These are phyloP conservation scores for Alternaria dauci DNA, from an alignment of 2,329 filamentous ascomycete genomes.

Conservation along the genomic window DNA sequence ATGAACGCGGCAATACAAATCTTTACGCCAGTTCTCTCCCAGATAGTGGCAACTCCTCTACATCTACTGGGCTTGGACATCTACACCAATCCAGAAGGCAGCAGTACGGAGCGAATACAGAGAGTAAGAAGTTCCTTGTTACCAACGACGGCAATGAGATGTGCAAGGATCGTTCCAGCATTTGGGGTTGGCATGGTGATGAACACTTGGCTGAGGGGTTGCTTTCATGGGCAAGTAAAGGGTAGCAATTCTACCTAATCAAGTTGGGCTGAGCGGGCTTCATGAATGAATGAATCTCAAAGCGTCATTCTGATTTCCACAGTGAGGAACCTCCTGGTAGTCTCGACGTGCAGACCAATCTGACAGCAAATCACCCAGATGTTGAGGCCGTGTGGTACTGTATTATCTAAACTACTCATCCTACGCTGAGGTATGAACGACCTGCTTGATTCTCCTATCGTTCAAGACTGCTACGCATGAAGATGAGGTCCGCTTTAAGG, in stretches of 20 bases:
- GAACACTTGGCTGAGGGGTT: slow-evolving; percentile 33
- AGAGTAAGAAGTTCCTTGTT: slow-evolving; percentile 27
- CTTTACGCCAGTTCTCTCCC: slow-evolving; percentile 39
- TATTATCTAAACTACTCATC: background rate
- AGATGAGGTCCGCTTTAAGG: background rate
- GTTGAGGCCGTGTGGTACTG: background rate
- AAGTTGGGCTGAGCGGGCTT: background rate
- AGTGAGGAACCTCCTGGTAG: background rate
- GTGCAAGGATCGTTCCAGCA: slow-evolving; percentile 40
- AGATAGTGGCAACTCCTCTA: slow-evolving; percentile 38
- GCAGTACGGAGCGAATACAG: slow-evolving; percentile 9
- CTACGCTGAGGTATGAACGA: background rate
- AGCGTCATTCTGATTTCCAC: background rate
- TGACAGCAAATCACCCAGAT: background rate
- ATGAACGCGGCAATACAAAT: slow-evolving; percentile 37
- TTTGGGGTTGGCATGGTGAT: slow-evolving; percentile 39
- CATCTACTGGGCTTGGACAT: slow-evolving; percentile 40
- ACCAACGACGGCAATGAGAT: slow-evolving; percentile 36
- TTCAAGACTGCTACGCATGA: background rate
- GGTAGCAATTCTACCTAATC: background rate
- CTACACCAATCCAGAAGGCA: slow-evolving; percentile 25
- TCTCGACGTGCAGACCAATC: background rate
- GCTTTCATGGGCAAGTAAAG: slow-evolving; percentile 24
- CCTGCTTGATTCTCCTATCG: background rate
- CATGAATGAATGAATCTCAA: background rate